Base-by-base conservation (phyloP, 805 yeast species). In the Wickerhamiella spandovensis region DNA sequence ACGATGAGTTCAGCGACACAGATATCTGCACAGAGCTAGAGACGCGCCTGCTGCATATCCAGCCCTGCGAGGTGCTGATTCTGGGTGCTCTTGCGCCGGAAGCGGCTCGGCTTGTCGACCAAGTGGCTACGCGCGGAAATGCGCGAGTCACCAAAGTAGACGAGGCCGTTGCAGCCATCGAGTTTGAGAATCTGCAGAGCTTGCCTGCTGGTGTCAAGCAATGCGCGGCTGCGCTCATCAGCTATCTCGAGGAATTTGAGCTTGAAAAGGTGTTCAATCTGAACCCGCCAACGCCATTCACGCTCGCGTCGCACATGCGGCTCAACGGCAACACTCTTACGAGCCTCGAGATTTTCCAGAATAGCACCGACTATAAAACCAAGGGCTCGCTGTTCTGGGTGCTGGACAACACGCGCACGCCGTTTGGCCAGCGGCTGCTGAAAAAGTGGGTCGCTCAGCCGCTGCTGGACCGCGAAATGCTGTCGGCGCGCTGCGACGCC, bases 311-410 rank as follows among this genome's bases (percentile, higher is more conserved):
- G 13, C 72, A 70, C 46, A 77, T 76, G 74, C 68, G 79, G 13
- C 61, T 83, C 28, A 81, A 82, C 49, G 75, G 82, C 1, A 79
- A 76, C 57, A 79, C 95, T 0, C 56, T 92, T 4, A 72, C 73
- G 30, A 79, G 84, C 43, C 67, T 92, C 20, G 97, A 92, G 59
- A 74, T 92, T 1, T 86, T 84, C 58, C 68, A 69, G 20, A 85
- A 85, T 58, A 66, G 72, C 3, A 78, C 92, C 0, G 79, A 79
- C 54, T 62, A 67, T 12, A 67, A 72, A 4, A 69, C 69, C 8
- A 66, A 71, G 30, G 97, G 97, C 0, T 78, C 95, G 0, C 66
- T 90, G 13, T 62, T 84, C 15, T 85, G 94, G 88, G 68, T 86
- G 2, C 57, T 92, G 53, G 84, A 90, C 61, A 88, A 83, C 56